Evolutionary conservation across 768 basidiomycete genomes (phyloP).

Genomic region (Termitomyces sp.): DNA sequence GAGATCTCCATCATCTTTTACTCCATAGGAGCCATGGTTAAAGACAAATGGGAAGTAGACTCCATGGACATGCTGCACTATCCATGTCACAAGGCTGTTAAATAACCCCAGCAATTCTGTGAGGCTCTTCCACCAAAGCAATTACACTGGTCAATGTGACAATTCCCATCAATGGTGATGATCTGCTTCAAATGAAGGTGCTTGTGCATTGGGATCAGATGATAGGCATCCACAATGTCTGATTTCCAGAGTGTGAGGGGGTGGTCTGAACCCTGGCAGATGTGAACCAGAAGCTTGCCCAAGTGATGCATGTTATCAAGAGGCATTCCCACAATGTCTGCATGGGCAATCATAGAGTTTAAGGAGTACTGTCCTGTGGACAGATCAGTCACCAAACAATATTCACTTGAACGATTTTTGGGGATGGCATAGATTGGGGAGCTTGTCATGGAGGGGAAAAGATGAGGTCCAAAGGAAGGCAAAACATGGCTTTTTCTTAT

Average conservation of each 20-base stretch:
- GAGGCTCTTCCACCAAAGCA: too few relatives aligned
- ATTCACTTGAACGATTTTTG: background rate
- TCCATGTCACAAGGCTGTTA: too few relatives aligned
- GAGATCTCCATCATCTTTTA: too few relatives aligned
- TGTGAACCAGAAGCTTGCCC: background rate
- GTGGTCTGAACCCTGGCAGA: background rate
- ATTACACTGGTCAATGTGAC: too few relatives aligned
- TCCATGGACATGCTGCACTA: too few relatives aligned
- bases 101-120: too few relatives aligned
- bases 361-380: background rate
- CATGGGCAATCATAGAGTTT: background rate
- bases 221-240: background rate
- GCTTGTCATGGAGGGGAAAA: background rate
- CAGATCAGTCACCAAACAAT: background rate
- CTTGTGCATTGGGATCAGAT: too few relatives aligned
- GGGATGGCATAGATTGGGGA: background rate
- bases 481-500: background rate
- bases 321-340: background rate
- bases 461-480: fast-evolving
- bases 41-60: too few relatives aligned
- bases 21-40: too few relatives aligned
- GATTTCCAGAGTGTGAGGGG: background rate
- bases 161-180: too few relatives aligned
- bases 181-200: too few relatives aligned
- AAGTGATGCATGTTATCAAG: background rate